Evolutionary conservation across 1,139 yeast genomes (phyloP).

Genomic region (Hansenula anomala): DNA sequence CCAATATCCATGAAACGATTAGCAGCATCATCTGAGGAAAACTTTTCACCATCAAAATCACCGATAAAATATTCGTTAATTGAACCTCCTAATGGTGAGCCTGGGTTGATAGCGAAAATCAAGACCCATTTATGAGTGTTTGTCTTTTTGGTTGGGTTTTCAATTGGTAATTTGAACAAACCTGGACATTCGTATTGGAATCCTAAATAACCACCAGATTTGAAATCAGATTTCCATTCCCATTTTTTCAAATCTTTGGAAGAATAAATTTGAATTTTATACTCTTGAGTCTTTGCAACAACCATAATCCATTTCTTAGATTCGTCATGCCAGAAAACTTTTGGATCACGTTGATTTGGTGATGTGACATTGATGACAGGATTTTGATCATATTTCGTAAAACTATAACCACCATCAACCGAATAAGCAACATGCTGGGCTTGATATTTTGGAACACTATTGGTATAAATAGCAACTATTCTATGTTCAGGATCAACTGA

Average conservation of each 20-base stretch:
- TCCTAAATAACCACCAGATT: constrained; percentile 26
- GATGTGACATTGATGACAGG: constrained; percentile 29
- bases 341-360: constrained; percentile 35
- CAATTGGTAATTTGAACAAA: constrained; percentile 25
- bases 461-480: constrained; percentile 33
- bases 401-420: constrained; percentile 32
- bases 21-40: constrained; percentile 25
- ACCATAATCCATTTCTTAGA: constrained; percentile 32
- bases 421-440: constrained; percentile 32
- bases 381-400: constrained; percentile 25
- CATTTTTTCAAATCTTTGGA: constrained; percentile 28
- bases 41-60: constrained; percentile 31
- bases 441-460: constrained; percentile 20
- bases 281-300: constrained; percentile 30
- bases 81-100: constrained; percentile 34
- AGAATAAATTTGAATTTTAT: constrained; percentile 27
- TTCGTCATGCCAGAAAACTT: constrained; percentile 33
- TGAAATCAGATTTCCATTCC: constrained; percentile 26
- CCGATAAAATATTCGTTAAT: constrained; percentile 34
- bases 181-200: constrained; percentile 37
- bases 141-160: constrained; percentile 10
- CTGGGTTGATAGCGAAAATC: constrained; percentile 33
- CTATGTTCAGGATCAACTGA: constrained; percentile 25
- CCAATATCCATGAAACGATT: constrained; percentile 29
- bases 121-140: constrained; percentile 27